Conservation (phyloP, 768 basidiomycete species). For the Kwoniella shandongensis region DNA sequence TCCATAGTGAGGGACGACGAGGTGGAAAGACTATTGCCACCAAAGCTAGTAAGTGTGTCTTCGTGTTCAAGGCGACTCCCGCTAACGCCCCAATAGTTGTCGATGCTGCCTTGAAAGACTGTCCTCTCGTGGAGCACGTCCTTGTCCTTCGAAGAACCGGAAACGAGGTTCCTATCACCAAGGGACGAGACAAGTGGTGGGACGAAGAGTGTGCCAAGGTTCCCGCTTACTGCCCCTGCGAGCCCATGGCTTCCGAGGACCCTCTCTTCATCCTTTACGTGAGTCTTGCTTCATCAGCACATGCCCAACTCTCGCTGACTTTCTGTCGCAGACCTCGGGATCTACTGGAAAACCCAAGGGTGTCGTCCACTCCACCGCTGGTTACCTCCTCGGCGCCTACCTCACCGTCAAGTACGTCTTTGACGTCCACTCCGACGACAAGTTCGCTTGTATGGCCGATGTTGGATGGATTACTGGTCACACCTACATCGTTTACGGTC, state of each 20-base stretch:
- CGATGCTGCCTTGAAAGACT: slow-evolving; percentile 81
- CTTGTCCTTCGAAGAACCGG: slow-evolving; percentile 88
- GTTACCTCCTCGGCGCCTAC: slow-evolving; percentile 85
- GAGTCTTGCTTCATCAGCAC: slow-evolving; percentile 52
- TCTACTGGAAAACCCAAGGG: slow-evolving; percentile 97
- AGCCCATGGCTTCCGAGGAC: slow-evolving; percentile 87
- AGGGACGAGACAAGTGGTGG: slow-evolving; percentile 93
- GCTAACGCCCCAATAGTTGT: slow-evolving; percentile 62
- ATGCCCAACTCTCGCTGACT: background rate
- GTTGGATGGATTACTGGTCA: slow-evolving; percentile 99
- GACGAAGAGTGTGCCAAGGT: slow-evolving; percentile 85
- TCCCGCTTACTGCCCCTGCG: slow-evolving; percentile 80
- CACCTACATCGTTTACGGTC: slow-evolving; percentile 95
- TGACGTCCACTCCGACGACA: slow-evolving; percentile 94
- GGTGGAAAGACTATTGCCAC: slow-evolving; percentile 90
- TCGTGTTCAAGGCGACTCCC: background rate
- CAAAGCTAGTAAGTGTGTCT: slow-evolving; percentile 45
- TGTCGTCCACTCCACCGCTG: slow-evolving; percentile 65
- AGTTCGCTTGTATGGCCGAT: slow-evolving; percentile 97
- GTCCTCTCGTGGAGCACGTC: slow-evolving; percentile 83
- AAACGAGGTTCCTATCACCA: slow-evolving; percentile 72
- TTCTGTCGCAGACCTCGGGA: slow-evolving; percentile 72
- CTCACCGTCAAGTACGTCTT: slow-evolving; percentile 96
- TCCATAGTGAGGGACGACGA: slow-evolving; percentile 71
- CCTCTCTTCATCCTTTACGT: slow-evolving; percentile 98